These are phyloP conservation scores for Cercospora janseana DNA, from an alignment of 2,329 filamentous ascomycete species.

Conservation along the genomic window DNA sequence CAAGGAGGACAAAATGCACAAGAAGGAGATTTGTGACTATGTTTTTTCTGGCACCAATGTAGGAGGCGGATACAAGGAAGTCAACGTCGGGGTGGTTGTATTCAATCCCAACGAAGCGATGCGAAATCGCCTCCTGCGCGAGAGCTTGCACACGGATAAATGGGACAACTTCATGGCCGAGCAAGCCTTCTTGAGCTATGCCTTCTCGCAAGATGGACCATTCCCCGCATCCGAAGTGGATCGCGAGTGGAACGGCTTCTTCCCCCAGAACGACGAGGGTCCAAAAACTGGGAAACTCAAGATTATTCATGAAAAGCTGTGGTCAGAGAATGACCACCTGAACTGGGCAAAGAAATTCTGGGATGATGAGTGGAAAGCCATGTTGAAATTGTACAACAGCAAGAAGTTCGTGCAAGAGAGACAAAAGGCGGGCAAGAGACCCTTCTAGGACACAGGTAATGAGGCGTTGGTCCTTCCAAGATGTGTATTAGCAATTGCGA, in stretches of 20 bases:
- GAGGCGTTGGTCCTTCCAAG: background rate
- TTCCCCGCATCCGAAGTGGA: slow-evolving; percentile 22
- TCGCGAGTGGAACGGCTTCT: slow-evolving; percentile 27
- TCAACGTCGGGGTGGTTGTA: slow-evolving; percentile 28
- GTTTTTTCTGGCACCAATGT: slow-evolving; percentile 22
- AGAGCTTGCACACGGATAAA: slow-evolving; percentile 18
- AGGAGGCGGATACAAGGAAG: slow-evolving; percentile 17
- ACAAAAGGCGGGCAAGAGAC: slow-evolving; percentile 13
- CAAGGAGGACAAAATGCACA: slow-evolving; percentile 23
- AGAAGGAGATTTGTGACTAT: slow-evolving; percentile 25
- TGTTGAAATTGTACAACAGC: slow-evolving; percentile 25
- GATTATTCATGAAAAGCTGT: slow-evolving; percentile 28
- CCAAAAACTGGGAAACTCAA: slow-evolving; percentile 20
- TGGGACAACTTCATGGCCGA: slow-evolving; percentile 27
- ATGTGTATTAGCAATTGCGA: slow-evolving; percentile 11
- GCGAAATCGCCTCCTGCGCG: slow-evolving; percentile 23
- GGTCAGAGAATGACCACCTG: slow-evolving; percentile 17
- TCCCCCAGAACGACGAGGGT: slow-evolving; percentile 21
- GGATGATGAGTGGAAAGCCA: slow-evolving; percentile 20
- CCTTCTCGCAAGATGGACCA: slow-evolving; percentile 19
- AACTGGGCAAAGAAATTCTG: slow-evolving; percentile 23
- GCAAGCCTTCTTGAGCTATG: slow-evolving; percentile 26
- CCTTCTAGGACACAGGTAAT: slow-evolving; percentile 14
- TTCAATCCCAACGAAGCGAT: slow-evolving; percentile 26
- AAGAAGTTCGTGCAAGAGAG: slow-evolving; percentile 20